Conservation (phyloP, 768 basidiomycete species). For the Termitomyces sp. region DNA sequence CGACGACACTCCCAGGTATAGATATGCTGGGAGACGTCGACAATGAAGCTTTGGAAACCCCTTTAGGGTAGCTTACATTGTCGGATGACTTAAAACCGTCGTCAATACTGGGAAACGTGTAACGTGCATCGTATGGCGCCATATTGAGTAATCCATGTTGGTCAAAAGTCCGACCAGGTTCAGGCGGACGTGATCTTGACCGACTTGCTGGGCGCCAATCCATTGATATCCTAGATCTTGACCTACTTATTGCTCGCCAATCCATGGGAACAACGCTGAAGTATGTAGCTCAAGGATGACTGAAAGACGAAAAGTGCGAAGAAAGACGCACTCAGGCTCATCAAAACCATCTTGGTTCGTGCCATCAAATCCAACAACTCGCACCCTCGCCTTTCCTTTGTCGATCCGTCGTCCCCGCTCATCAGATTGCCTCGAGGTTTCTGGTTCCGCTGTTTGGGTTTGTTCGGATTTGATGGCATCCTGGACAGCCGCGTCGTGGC, state of each 20-base stretch:
- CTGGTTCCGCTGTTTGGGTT: constrained; percentile 17
- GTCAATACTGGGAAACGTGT: constrained; percentile 36
- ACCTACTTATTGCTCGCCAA: constrained; percentile 89
- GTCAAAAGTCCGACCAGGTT: constrained; percentile 45
- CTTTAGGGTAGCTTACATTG: constrained; percentile 18
- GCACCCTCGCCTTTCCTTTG: constrained; percentile 77
- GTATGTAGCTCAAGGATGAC: background rate
- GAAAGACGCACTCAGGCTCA: constrained; percentile 65
- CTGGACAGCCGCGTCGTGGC: constrained; percentile 6
- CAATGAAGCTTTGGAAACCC: constrained; percentile 12
- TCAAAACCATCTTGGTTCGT: constrained; percentile 67
- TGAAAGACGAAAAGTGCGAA: background rate
- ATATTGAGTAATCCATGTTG: constrained; percentile 33
- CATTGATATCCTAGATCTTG: constrained; percentile 87
- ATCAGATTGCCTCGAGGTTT: constrained; percentile 28
- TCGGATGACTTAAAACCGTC: constrained; percentile 24
- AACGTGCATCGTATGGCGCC: constrained; percentile 37
- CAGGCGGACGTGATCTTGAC: constrained; percentile 74
- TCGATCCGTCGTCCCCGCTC: constrained; percentile 72
- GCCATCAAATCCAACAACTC: constrained; percentile 81
- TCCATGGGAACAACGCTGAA: constrained; percentile 74
- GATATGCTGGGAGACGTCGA: constrained; percentile 31
- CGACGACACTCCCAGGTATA: constrained; percentile 31
- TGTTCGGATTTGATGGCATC: constrained; percentile 17
- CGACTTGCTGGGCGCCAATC: constrained; percentile 84